phyloP scores from a whole-genome alignment of 805 yeast genomes.

The Zygosaccharomyces rouxii region DNA sequence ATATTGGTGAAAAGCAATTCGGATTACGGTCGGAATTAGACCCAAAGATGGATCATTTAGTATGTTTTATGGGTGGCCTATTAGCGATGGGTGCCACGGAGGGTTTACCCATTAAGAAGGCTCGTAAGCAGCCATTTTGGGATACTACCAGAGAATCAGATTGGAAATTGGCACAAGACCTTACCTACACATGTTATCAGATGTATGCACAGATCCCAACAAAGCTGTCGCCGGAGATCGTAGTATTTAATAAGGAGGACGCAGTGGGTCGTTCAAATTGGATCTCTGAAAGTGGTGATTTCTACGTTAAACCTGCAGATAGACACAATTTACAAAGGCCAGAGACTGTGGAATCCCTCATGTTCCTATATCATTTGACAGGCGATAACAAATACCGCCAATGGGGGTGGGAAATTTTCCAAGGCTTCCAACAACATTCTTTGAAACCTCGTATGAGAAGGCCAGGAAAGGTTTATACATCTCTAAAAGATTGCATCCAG shows the following conservation, averaged over 20 bases:
- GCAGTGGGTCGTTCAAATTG: slow-evolving; percentile 27
- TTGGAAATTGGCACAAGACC: slow-evolving; percentile 63
- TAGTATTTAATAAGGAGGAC: slow-evolving; percentile 59
- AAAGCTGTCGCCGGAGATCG: slow-evolving; percentile 87
- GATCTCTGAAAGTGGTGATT: slow-evolving; percentile 46
- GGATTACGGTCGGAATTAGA: slow-evolving; percentile 62
- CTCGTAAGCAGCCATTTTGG: slow-evolving; percentile 56
- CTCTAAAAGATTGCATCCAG: slow-evolving; percentile 60
- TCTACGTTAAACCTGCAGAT: slow-evolving; percentile 65
- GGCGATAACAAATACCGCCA: slow-evolving; percentile 75
- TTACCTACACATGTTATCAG: slow-evolving; percentile 75
- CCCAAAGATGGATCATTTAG: slow-evolving; percentile 86
- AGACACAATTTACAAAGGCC: slow-evolving; percentile 87
- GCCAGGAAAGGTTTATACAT: slow-evolving; percentile 45
- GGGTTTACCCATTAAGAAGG: slow-evolving; percentile 54
- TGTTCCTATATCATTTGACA: slow-evolving; percentile 72
- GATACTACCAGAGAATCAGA: slow-evolving; percentile 54
- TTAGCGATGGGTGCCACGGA: slow-evolving; percentile 86
- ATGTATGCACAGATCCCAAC: slow-evolving; percentile 74
- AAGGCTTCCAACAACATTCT: slow-evolving; percentile 60
- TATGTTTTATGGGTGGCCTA: slow-evolving; percentile 86
- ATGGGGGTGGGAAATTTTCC: slow-evolving; percentile 87
- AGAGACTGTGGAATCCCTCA: slow-evolving; percentile 87
- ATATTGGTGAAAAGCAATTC: slow-evolving; percentile 68
- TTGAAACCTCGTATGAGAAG: slow-evolving; percentile 41